Conservation (phyloP, 2,329 filamentous ascomycete species). For the Chrysosporium keratinophilum region DNA sequence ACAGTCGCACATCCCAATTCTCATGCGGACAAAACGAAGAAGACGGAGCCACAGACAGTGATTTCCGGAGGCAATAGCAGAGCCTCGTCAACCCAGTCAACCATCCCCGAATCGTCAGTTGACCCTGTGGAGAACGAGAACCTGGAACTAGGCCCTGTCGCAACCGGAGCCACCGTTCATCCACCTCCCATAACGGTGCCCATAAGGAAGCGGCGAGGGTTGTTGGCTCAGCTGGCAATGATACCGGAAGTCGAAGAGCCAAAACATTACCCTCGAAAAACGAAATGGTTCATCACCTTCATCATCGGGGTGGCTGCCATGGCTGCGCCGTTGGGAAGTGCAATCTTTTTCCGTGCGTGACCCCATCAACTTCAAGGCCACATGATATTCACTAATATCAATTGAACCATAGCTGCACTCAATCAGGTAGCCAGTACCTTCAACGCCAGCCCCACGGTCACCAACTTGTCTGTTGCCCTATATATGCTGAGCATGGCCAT, state of each 20-base stretch:
- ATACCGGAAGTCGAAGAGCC: conserved; percentile 71
- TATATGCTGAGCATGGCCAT: conserved; percentile 79
- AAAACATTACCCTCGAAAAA: conserved; percentile 58
- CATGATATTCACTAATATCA: not conserved
- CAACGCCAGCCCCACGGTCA: conserved; percentile 52
- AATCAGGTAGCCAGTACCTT: conserved; percentile 53
- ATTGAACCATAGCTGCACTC: conserved; percentile 50
- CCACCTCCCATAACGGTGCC: conserved; percentile 39
- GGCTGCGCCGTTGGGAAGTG: conserved; percentile 70
- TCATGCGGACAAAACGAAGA: not conserved
- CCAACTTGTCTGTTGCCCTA: conserved; percentile 65
- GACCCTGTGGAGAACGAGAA: not conserved
- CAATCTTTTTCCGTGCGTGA: conserved; percentile 67
- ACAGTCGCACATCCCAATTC: not conserved
- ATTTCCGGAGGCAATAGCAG: not conserved
- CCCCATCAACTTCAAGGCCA: not conserved
- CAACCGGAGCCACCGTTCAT: conserved; percentile 3
- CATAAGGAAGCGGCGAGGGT: conserved; percentile 52
- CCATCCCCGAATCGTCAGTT: not conserved
- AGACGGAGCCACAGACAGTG: not conserved
- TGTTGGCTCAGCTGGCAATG: conserved; percentile 59
- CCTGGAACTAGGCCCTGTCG: not conserved
- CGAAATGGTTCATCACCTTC: conserved; percentile 76
- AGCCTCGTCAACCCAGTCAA: not conserved
- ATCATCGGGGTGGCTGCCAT: conserved; percentile 67